A percentile compares a stretch with the other conserved stretches of the same genome.
phyloP scores from a whole-genome alignment of 2,329 filamentous ascomycete species.

The Alternaria longipes region DNA sequence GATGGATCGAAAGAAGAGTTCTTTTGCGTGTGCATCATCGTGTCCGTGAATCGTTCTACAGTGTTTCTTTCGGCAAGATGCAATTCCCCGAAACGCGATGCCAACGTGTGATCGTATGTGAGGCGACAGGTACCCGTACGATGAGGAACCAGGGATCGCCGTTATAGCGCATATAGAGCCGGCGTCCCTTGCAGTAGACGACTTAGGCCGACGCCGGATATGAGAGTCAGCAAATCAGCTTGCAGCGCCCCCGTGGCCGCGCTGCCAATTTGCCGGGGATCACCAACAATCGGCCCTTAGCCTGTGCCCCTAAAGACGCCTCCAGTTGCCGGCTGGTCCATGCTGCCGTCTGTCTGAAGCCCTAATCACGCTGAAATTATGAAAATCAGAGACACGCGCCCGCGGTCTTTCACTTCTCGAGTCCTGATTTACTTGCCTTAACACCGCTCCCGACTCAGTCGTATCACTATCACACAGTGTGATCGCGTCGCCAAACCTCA shows the following conservation, averaged over 20 bases:
- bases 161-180: constrained; percentile 11
- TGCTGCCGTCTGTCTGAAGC: constrained; percentile 31
- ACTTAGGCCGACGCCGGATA: constrained; percentile 12
- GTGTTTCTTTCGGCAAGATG: constrained; percentile 5
- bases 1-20: neutral
- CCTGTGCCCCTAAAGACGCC: constrained; percentile 29
- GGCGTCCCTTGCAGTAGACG: constrained; percentile 26
- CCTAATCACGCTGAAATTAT: constrained; percentile 32
- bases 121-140: constrained; percentile 14
- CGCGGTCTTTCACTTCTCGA: constrained; percentile 26
- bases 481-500: constrained; percentile 5
- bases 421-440: constrained; percentile 21
- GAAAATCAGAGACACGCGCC: constrained; percentile 27
- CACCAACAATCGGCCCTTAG: constrained; percentile 20
- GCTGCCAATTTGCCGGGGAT: constrained; percentile 22
- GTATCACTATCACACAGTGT: neutral
- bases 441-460: constrained; percentile 9
- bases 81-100: constrained; percentile 3
- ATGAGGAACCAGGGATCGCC: constrained; percentile 17
- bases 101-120: neutral
- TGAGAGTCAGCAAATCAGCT: constrained; percentile 17
- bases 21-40: neutral
- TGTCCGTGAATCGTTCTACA: neutral
- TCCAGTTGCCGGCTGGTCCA: constrained; percentile 21
- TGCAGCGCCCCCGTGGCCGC: constrained; percentile 7